Evolutionary conservation across 2,329 filamentous ascomycete species (phyloP).

Genomic region (Trichoderma atrobrunneum): DNA sequence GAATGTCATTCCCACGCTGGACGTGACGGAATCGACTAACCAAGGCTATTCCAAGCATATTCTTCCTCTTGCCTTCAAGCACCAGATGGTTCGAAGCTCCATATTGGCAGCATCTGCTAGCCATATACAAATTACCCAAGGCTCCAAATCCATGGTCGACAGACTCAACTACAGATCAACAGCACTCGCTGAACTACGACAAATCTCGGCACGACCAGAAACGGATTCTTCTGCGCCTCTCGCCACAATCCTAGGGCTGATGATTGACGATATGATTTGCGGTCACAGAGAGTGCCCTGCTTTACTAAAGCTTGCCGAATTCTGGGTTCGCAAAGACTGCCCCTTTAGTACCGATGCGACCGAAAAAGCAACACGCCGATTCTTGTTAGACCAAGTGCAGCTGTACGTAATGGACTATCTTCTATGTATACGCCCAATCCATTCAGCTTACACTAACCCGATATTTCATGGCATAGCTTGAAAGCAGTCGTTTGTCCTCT

Average conservation of each 20-base stretch:
- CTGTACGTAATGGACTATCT: background rate
- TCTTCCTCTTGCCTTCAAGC: background rate
- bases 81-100: background rate
- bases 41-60: constrained; percentile 6
- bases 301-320: background rate
- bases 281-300: constrained; percentile 5
- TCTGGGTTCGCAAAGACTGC: constrained; percentile 1
- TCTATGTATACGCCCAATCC: background rate
- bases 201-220: background rate
- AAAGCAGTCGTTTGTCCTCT: constrained; percentile 8
- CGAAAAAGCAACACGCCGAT: background rate
- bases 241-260: background rate
- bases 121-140: constrained; percentile 1
- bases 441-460: background rate
- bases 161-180: constrained; percentile 5
- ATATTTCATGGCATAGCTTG: background rate
- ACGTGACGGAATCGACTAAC: background rate
- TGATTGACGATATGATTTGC: constrained; percentile 13
- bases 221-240: background rate
- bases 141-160: background rate
- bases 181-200: background rate
- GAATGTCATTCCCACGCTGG: constrained; percentile 5
- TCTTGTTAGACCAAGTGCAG: background rate
- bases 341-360: background rate
- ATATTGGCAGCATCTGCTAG: constrained; percentile 5